Percentiles rank a stretch among this genome's conserved stretches.
These are phyloP conservation scores for Blastocystis sp. DNA, from an alignment of 352 stramenopile species.

Conservation along the genomic window DNA sequence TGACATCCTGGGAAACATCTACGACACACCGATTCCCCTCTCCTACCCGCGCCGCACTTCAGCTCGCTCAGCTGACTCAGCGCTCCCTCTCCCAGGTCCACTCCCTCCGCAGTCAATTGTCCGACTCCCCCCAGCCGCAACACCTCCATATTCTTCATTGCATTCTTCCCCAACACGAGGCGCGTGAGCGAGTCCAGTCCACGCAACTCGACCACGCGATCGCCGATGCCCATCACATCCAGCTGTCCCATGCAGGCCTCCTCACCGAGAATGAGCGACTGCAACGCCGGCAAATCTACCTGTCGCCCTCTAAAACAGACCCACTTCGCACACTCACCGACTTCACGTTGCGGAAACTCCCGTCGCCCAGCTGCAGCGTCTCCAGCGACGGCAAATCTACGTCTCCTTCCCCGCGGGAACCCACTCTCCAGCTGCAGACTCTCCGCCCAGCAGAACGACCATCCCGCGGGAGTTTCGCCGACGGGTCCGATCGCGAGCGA, in stretches of 20 bases:
- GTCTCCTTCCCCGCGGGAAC: background rate
- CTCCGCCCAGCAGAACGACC: conserved; percentile 1
- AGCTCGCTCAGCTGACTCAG: background rate
- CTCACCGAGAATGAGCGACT: background rate
- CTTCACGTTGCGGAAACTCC: background rate
- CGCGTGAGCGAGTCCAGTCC: background rate
- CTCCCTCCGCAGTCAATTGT: background rate
- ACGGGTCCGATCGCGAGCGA: background rate
- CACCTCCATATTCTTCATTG: background rate
- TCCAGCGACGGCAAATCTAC: conserved; percentile 36
- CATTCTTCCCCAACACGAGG: background rate
- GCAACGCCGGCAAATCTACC: background rate
- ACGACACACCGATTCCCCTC: background rate
- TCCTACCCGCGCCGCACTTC: background rate
- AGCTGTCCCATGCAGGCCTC: background rate
- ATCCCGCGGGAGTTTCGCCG: too few species aligned
- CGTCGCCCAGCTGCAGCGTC: background rate
- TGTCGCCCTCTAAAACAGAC: background rate
- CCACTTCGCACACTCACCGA: background rate
- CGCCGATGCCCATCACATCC: background rate
- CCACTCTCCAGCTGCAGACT: conserved; percentile 1
- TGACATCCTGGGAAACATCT: background rate
- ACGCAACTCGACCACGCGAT: background rate
- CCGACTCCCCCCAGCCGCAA: background rate
- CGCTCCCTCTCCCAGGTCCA: background rate